These are phyloP conservation scores for Monosporascus sp. DNA, from an alignment of 2,329 filamentous ascomycete genomes.

Conservation along the genomic window DNA sequence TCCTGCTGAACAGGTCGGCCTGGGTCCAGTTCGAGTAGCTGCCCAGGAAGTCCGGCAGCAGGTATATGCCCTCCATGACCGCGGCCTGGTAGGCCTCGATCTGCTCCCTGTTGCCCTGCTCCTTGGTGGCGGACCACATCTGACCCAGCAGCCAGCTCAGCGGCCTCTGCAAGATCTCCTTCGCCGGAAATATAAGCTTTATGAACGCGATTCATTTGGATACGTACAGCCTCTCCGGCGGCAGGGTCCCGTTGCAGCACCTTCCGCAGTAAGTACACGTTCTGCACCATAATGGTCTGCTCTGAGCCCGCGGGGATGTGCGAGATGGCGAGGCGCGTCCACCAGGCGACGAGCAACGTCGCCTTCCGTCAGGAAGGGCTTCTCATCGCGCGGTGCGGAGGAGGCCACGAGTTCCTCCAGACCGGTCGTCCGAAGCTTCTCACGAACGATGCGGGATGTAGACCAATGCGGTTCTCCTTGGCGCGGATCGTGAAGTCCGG, in stretches of 20 bases:
- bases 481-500: too few species aligned
- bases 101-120: slow-evolving; percentile 27
- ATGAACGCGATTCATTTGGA: slow-evolving; percentile 25
- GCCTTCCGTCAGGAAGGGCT: slow-evolving; percentile 30
- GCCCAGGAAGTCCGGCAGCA: slow-evolving; percentile 26
- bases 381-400: not conserved
- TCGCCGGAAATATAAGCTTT: slow-evolving; percentile 13
- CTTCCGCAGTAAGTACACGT: slow-evolving; percentile 25
- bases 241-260: slow-evolving; percentile 17
- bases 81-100: slow-evolving; percentile 28
- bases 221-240: slow-evolving; percentile 19
- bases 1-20: slow-evolving; percentile 22
- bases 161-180: slow-evolving; percentile 23
- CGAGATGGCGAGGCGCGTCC: slow-evolving; percentile 22
- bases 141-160: slow-evolving; percentile 22
- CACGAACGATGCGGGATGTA: too few species aligned
- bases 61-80: slow-evolving; percentile 12
- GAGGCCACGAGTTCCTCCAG: too few species aligned
- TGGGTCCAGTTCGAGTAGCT: slow-evolving; percentile 28
- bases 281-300: slow-evolving; percentile 24
- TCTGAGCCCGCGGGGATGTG: slow-evolving; percentile 15
- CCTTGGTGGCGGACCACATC: slow-evolving; percentile 24
- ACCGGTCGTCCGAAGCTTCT: too few species aligned
- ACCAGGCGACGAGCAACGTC: slow-evolving; percentile 35
- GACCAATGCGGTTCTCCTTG: too few species aligned